Percentiles rank a stretch among this genome's conserved stretches.
Conservation (phyloP, 177 flowering plant genomes). For the Vitis hybrid region DNA sequence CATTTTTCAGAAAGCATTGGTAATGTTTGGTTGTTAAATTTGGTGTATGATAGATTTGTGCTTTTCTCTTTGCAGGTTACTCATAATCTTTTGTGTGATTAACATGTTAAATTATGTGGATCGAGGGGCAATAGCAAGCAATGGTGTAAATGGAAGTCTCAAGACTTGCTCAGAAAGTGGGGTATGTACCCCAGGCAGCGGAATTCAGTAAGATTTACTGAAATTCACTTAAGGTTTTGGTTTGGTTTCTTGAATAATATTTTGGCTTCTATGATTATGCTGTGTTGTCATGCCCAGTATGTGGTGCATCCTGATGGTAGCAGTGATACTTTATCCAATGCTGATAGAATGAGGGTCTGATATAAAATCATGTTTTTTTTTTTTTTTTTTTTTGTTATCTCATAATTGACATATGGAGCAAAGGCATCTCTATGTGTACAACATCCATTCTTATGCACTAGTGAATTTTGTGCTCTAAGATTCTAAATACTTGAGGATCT, state of each 20-base stretch:
- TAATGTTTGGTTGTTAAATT: too few species aligned
- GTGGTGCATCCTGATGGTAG: background rate
- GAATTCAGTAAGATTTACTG: slow-evolving; percentile 18
- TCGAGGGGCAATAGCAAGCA: slow-evolving; percentile 40
- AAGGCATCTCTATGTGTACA: too few species aligned
- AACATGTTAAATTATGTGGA: slow-evolving; percentile 35
- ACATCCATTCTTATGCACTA: background rate
- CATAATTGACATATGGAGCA: background rate
- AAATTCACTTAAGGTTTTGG: background rate
- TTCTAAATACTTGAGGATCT: too few species aligned
- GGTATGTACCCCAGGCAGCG: slow-evolving; percentile 16
- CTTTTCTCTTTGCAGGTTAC: slow-evolving; percentile 18
- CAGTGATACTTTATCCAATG: background rate
- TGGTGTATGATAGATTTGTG: too few species aligned
- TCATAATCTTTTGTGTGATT: slow-evolving; percentile 29
- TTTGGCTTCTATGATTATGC: background rate
- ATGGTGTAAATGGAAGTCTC: slow-evolving; percentile 32
- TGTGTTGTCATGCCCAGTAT: background rate
- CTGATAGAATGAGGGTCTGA: background rate
- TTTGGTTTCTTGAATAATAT: background rate
- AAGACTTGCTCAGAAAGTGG: slow-evolving; percentile 22
- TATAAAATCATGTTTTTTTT: background rate
- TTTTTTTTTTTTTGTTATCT: background rate
- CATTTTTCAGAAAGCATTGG: too few species aligned
- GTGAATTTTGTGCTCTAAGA: background rate